Conservation (phyloP, 345 rosid genomes). For the Corymbia maculata region DNA sequence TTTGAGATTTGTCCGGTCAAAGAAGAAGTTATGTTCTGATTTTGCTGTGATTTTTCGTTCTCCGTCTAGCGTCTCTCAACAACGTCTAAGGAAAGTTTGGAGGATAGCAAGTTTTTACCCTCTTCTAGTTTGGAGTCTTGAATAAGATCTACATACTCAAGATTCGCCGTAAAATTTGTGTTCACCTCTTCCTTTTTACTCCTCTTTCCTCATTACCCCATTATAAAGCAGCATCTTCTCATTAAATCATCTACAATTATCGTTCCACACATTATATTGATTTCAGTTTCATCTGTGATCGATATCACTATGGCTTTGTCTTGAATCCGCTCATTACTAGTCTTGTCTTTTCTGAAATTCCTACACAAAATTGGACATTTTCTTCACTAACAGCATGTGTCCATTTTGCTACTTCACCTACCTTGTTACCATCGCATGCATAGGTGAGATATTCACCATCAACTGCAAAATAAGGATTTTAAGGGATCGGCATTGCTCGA, state of each 20-base stretch:
- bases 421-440: not conserved
- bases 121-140: not conserved
- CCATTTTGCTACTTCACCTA: no score
- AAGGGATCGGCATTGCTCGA: not conserved
- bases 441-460: no score
- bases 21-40: no score
- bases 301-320: not conserved
- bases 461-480: not conserved
- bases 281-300: accelerated
- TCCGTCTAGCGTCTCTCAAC: not conserved
- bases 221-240: no score
- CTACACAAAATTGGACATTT: accelerated
- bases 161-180: accelerated
- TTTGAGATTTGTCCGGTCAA: no score
- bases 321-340: not conserved
- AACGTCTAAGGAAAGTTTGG: not conserved
- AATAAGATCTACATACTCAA: no score
- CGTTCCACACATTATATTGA: accelerated
- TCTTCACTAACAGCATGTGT: not conserved
- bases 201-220: accelerated
- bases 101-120: not conserved
- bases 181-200: no score
- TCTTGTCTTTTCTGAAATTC: no score
- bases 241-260: no score
- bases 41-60: no score